Conservation (phyloP, 2,329 filamentous ascomycete genomes). For the Ophiocordyceps camponoti-floridani region DNA sequence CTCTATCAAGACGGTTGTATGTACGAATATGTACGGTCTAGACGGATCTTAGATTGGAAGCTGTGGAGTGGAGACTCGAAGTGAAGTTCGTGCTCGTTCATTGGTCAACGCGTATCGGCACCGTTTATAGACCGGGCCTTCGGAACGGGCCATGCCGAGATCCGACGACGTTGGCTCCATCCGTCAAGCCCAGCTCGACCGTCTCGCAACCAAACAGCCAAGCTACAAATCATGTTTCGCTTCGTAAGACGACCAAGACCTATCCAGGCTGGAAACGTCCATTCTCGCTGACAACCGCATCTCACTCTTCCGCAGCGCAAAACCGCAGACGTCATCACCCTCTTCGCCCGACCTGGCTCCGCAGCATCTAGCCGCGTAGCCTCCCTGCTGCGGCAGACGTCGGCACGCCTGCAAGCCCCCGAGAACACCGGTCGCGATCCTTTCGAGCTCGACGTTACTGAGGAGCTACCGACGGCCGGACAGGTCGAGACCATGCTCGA, state of each 20-base stretch:
- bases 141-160: neutral
- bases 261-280: no score
- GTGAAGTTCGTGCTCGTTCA: neutral
- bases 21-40: no score
- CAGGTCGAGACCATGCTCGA: conserved; percentile 73
- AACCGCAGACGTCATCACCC: conserved; percentile 76
- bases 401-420: conserved; percentile 22
- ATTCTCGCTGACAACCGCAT: conserved; percentile 5
- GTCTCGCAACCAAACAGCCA: no score
- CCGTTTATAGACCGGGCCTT: neutral
- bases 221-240: conserved; percentile 5
- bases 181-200: neutral
- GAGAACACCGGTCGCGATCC: conserved; percentile 32
- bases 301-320: conserved; percentile 36
- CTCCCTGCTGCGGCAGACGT: conserved; percentile 63
- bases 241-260: conserved; percentile 5
- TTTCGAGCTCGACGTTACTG: conserved; percentile 77
- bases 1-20: no score
- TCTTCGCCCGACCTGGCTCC: conserved; percentile 76
- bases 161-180: neutral
- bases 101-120: neutral
- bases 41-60: no score
- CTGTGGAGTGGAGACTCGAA: neutral
- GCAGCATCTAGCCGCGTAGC: conserved; percentile 57
- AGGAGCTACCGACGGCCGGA: conserved; percentile 60